These are phyloP conservation scores for Tilletia setariae DNA, from an alignment of 1,284 basidiomycete species.

Conservation along the genomic window DNA sequence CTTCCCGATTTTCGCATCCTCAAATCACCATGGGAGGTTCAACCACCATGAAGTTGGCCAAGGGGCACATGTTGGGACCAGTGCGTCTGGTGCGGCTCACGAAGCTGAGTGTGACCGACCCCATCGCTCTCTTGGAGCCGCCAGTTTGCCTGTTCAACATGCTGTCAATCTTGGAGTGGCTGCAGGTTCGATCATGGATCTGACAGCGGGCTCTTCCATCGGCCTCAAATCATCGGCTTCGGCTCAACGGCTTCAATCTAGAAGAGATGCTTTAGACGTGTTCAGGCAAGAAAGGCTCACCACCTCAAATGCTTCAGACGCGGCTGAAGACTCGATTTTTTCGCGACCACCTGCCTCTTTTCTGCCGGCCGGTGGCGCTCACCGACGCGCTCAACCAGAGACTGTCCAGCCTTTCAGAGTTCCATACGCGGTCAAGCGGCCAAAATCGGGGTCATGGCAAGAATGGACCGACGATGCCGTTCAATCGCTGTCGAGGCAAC, in stretches of 20 bases:
- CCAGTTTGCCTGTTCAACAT: slow-evolving; percentile 1
- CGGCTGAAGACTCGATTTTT: too few relatives aligned
- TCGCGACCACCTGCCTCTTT: not conserved
- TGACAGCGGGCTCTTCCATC: not conserved
- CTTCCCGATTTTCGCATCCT: not conserved
- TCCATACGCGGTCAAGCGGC: slow-evolving; percentile 21
- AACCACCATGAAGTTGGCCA: too few relatives aligned
- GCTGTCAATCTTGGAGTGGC: not conserved
- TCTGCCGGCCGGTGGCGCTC: slow-evolving; percentile 38
- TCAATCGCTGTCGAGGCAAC: not conserved
- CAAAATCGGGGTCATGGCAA: slow-evolving; percentile 23
- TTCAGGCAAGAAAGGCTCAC: not conserved
- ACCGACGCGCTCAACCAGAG: slow-evolving; percentile 38
- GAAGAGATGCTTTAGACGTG: not conserved
- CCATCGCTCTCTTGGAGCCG: not conserved
- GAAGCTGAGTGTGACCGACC: not conserved
- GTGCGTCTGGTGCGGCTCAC: not conserved
- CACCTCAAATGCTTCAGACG: too few relatives aligned
- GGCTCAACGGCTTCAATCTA: not conserved
- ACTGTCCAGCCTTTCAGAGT: slow-evolving; percentile 35
- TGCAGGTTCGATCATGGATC: not conserved
- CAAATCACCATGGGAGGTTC: not conserved
- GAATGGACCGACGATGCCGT: slow-evolving; percentile 24
- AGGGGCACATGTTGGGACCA: not conserved
- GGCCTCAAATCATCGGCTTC: not conserved